Base-by-base conservation (phyloP, 148 eudicot genomes). In the Persicaria maculosa region DNA sequence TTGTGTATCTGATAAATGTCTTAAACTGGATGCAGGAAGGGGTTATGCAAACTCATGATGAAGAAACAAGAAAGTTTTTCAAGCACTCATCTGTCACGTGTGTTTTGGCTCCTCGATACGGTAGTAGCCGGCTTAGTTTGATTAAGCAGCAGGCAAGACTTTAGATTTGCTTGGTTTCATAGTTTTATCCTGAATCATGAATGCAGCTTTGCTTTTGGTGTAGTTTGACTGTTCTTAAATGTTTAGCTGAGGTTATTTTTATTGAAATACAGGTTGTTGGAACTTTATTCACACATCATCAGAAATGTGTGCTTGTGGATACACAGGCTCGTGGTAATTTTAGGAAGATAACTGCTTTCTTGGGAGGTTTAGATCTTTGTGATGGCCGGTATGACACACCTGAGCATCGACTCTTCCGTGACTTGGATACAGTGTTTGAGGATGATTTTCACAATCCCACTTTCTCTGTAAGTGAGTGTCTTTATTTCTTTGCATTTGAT, bases 311-410 rank as follows among this genome's bases (percentile, higher is more conserved):
- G 72, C 92, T 95, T 80, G 91, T 92, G 46, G 98, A 95, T 83
- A 87, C 96, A 22, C 98, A 92, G 81, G 98, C 91, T 57, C 75
- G 52, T 79, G 97, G 97, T 57, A 95, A 90, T 86, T 83, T 85
- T 72, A 82, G 98, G 74, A 90, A 88, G 83, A 81, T 95, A 73
- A 90, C 97, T 68, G 93, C 98, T 44, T 95, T 92, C 81, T 50
- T 92, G 52, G 98, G 98, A 72, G 98, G 98, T 68, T 75, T 95
- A 77, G 98, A 94, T 84, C 89, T 94, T 43, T 94, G 98, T 82
- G 93, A 94, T 79, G 98, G 98, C 73, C 96, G 98, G 58, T 95
- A 95, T 83, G 98, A 95, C 86, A 95, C 98, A 6, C 97, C 97
- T 50, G 89, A 89, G 80, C 98, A 95, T 82, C 86, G 98, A 71